phyloP scores from a whole-genome alignment of 345 rosid genomes.

The Sonneratia caseolaris region DNA sequence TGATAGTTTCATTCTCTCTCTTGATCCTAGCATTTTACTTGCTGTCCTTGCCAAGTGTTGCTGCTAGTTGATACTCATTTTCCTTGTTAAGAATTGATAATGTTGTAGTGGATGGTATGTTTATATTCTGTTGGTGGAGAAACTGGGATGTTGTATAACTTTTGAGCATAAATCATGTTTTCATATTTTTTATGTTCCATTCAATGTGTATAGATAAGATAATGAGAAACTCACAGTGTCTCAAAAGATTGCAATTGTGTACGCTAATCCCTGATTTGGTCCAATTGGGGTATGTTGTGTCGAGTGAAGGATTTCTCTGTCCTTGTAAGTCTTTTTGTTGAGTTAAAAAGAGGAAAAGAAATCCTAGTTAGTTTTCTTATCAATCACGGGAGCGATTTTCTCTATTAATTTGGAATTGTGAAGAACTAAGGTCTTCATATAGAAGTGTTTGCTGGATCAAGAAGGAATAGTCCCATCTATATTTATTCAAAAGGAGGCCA shows the following conservation, averaged over 20 bases:
- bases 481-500: not conserved
- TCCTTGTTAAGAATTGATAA: too few relatives aligned
- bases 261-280: not conserved
- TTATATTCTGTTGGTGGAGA: not conserved
- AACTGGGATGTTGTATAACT: not conserved
- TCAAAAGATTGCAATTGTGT: not conserved
- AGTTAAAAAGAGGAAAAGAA: not conserved
- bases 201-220: not conserved
- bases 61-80: too few relatives aligned
- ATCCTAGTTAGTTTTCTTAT: not conserved
- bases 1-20: too few relatives aligned
- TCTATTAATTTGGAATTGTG: not conserved
- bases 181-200: not conserved
- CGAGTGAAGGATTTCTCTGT: not conserved
- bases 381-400: not conserved
- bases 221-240: not conserved
- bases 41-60: too few relatives aligned
- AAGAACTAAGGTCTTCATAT: not conserved
- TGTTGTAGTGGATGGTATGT: too few relatives aligned
- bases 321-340: not conserved
- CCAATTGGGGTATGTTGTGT: not conserved
- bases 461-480: not conserved
- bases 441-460: not conserved
- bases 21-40: too few relatives aligned
- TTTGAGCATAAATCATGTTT: not conserved